phyloP scores from a whole-genome alignment of 2,329 filamentous ascomycete species.

The Colletotrichum lentis region DNA sequence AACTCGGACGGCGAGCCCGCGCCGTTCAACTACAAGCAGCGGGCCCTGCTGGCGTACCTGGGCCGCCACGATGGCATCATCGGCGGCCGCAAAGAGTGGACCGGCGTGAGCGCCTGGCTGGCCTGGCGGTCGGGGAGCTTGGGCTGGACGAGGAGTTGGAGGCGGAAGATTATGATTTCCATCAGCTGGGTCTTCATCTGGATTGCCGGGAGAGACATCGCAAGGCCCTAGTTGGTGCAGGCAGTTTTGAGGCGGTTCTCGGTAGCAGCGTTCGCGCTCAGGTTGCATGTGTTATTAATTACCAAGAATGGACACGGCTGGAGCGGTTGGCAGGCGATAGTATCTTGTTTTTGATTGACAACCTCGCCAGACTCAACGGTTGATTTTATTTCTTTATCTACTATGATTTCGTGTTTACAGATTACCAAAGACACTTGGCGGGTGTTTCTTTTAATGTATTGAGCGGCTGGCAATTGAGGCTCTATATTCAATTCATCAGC shows the following conservation, averaged over 20 bases:
- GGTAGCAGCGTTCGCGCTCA: too few relatives aligned
- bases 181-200: constrained; percentile 30
- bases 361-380: too few relatives aligned
- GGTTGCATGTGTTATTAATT: background rate
- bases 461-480: too few relatives aligned
- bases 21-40: constrained; percentile 24
- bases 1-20: background rate
- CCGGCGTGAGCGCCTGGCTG: constrained; percentile 26
- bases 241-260: rapidly evolving
- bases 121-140: constrained; percentile 28
- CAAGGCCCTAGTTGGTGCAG: background rate
- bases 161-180: constrained; percentile 24
- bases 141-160: constrained; percentile 34
- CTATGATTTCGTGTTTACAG: too few relatives aligned
- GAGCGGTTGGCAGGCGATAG: too few relatives aligned
- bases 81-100: constrained; percentile 30
- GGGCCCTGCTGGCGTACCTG: constrained; percentile 21
- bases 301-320: background rate
- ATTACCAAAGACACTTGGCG: too few relatives aligned
- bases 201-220: constrained; percentile 30
- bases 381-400: too few relatives aligned
- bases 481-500: too few relatives aligned
- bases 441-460: too few relatives aligned
- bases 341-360: too few relatives aligned
- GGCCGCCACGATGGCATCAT: constrained; percentile 30